Conservation (phyloP, 1,139 yeast species). For the Pneumocystis sp. region DNA sequence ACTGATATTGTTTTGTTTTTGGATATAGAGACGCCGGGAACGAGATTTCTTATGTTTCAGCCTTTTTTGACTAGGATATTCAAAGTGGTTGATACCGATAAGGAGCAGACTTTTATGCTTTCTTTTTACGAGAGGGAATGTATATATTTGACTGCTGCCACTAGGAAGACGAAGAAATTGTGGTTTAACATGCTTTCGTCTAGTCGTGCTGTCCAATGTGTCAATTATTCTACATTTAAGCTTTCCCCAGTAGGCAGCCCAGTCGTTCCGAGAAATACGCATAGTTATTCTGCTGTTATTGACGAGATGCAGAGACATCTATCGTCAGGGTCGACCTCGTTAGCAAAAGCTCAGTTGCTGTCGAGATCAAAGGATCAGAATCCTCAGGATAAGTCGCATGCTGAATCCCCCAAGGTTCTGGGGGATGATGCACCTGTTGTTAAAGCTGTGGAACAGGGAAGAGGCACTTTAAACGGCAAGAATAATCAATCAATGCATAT, state of each 20-base stretch:
- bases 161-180: neutral
- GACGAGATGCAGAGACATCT: neutral
- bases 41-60: neutral
- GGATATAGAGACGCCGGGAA: neutral
- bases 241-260: neutral
- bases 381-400: neutral
- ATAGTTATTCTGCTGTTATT: neutral
- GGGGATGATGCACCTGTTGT: neutral
- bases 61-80: neutral
- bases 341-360: neutral
- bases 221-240: neutral
- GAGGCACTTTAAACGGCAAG: too few relatives aligned
- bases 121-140: neutral
- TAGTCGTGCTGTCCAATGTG: neutral
- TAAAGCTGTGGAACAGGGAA: neutral
- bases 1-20: neutral
- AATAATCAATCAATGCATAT: neutral
- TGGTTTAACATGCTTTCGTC: neutral
- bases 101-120: neutral
- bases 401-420: neutral
- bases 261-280: neutral
- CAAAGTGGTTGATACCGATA: neutral
- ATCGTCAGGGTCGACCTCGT: neutral
- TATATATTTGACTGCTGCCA: neutral
- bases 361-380: neutral